Percentiles rank a stretch among this genome's conserved stretches.
Conservation (phyloP, 805 yeast genomes). For the Starmerella stigmatis region DNA sequence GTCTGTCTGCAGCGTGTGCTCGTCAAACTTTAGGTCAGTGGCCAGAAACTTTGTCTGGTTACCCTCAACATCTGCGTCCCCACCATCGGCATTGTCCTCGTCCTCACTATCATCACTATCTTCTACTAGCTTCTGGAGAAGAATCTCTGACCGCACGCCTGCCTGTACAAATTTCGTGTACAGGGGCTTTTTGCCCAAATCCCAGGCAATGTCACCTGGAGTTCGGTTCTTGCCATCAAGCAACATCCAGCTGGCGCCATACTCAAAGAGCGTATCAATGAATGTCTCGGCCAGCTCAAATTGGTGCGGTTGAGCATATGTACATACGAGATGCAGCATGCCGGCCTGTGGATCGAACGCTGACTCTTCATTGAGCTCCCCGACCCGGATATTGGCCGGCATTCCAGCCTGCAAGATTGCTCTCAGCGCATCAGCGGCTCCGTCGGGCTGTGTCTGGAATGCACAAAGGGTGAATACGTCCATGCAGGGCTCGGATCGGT, state of each 20-base stretch:
- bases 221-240: constrained; percentile 62
- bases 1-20: constrained; percentile 54
- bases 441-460: constrained; percentile 18
- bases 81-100: too few species aligned
- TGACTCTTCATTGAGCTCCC: constrained; percentile 21
- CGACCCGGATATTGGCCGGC: constrained; percentile 25
- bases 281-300: constrained; percentile 30
- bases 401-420: constrained; percentile 23
- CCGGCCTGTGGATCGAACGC: constrained; percentile 21
- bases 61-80: constrained; percentile 27
- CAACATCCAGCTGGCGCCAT: constrained; percentile 89
- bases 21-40: constrained; percentile 54
- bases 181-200: constrained; percentile 35
- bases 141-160: constrained; percentile 80
- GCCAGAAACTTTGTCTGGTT: constrained; percentile 53
- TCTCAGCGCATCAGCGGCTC: constrained; percentile 22
- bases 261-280: constrained; percentile 59
- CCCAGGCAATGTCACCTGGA: constrained; percentile 69
- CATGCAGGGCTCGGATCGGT: constrained; percentile 3
- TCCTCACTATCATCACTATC: constrained; percentile 23
- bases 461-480: constrained; percentile 23
- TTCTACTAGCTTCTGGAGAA: constrained; percentile 52
- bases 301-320: constrained; percentile 15
- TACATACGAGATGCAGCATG: constrained; percentile 22
- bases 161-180: constrained; percentile 55